Evolutionary conservation across 441 rosid species (phyloP).

Genomic region (Lepidium campestre): DNA sequence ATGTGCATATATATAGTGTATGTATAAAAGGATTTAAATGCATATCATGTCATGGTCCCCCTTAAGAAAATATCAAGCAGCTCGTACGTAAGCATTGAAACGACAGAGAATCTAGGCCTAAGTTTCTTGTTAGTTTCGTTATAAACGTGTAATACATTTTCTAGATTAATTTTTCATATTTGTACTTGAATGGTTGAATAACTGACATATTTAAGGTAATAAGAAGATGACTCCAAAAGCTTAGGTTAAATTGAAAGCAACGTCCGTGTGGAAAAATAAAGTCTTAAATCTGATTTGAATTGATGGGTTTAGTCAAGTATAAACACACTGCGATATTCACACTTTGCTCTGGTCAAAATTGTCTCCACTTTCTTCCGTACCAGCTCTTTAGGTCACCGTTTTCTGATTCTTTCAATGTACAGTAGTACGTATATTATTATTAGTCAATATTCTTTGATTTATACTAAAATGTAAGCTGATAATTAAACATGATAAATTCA

Average conservation of each 20-base stretch:
- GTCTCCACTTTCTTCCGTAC: not conserved
- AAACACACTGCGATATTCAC: slow-evolving; percentile 16
- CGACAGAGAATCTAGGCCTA: not conserved
- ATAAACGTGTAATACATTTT: slow-evolving; percentile 17
- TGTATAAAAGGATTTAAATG: not conserved
- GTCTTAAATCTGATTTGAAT: not conserved
- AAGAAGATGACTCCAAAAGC: slow-evolving; percentile 13
- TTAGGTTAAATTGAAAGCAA: slow-evolving; percentile 8
- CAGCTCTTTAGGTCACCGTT: not conserved
- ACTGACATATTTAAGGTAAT: not conserved
- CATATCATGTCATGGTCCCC: too few species aligned
- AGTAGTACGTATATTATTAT: not conserved
- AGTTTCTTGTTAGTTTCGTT: not conserved
- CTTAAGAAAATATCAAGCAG: not conserved
- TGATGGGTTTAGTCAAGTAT: not conserved
- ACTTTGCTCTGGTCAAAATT: slow-evolving; percentile 5
- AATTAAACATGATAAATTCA: not conserved
- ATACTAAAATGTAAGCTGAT: not conserved
- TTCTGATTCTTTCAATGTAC: not conserved
- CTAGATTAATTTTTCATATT: not conserved
- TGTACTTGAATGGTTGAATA: not conserved
- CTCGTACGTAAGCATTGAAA: too few species aligned
- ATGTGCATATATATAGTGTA: not conserved
- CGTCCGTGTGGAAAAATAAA: slow-evolving; percentile 24
- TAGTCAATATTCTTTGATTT: too few species aligned